Percentiles rank a stretch among this genome's conserved stretches.
Conservation (phyloP, 208 protist genomes). For the Trypanosoma boissoni region DNA sequence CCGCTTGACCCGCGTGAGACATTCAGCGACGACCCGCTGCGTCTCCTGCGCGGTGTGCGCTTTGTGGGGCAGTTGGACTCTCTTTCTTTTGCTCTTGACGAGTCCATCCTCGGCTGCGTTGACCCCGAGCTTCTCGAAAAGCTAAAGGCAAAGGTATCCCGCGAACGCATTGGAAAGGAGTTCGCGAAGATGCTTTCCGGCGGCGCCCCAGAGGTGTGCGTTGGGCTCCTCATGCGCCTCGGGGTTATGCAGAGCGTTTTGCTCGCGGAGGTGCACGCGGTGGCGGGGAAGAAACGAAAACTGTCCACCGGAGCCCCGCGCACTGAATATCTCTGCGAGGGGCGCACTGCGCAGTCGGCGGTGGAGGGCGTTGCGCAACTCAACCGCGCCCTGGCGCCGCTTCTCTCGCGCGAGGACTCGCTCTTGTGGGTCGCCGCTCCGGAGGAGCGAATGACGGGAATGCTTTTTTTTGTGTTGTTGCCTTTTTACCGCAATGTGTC, state of each 20-base stretch:
- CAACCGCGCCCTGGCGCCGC: conserved; percentile 31
- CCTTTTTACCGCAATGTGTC: conserved; percentile 43
- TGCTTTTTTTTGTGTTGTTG: conserved; percentile 45
- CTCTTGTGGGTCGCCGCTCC: conserved; percentile 14
- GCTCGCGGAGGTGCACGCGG: conserved; percentile 57
- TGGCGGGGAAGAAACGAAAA: conserved; percentile 38
- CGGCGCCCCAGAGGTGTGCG: conserved; percentile 50
- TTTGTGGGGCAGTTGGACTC: conserved; percentile 88
- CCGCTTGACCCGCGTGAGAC: conserved; percentile 80
- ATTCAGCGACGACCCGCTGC: conserved; percentile 93
- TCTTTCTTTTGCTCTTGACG: conserved; percentile 84
- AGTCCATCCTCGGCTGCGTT: conserved; percentile 43
- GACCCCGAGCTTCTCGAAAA: conserved; percentile 47
- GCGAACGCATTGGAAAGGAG: conserved; percentile 85
- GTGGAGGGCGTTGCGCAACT: conserved; percentile 32
- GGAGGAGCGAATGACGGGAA: conserved; percentile 23
- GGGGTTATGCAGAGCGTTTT: conserved; percentile 63
- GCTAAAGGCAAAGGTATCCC: conserved; percentile 76
- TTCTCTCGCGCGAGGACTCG: conserved; percentile 25
- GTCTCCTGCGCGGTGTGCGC: conserved; percentile 91
- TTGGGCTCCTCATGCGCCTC: conserved; percentile 52
- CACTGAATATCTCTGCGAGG: conserved; percentile 27
- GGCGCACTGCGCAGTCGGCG: background rate
- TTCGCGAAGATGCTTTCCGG: conserved; percentile 76
- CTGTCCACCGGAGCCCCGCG: conserved; percentile 40